These are phyloP conservation scores for Beta macrorhiza DNA, from an alignment of 179 eudicot species.

Conservation along the genomic window DNA sequence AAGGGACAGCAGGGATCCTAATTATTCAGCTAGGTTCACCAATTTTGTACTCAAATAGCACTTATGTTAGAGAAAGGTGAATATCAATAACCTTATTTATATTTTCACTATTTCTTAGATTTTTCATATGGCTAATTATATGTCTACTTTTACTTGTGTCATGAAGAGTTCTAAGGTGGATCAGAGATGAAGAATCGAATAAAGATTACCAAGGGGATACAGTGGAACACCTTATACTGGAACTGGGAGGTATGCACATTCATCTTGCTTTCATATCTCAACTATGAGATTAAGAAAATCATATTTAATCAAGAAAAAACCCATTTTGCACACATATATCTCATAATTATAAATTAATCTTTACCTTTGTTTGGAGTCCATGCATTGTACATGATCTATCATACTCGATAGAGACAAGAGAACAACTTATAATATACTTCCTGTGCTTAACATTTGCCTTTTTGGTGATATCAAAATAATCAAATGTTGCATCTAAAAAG, in stretches of 20 bases:
- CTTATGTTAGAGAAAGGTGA: slow-evolving; percentile 77
- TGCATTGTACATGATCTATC: no score
- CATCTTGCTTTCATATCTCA: neutral
- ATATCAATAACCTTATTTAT: neutral
- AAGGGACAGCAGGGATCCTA: slow-evolving; percentile 47
- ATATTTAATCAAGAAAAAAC: no score
- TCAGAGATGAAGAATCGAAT: slow-evolving; percentile 67
- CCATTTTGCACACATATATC: no score
- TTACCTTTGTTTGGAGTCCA: no score
- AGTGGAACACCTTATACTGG: slow-evolving; percentile 65
- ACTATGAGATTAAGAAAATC: neutral
- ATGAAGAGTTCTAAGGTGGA: slow-evolving; percentile 73
- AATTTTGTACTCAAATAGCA: slow-evolving; percentile 61
- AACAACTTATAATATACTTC: no score
- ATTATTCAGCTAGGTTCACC: slow-evolving; percentile 83
- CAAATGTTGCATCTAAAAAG: no score
- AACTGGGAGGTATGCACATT: slow-evolving; percentile 60
- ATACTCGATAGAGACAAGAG: no score
- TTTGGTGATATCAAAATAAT: no score
- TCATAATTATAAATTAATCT: no score
- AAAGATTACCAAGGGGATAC: slow-evolving; percentile 34
- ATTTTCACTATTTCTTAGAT: neutral
- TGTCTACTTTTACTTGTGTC: neutral
- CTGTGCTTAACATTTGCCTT: no score
- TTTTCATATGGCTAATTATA: neutral